Base-by-base conservation (phyloP, 2,329 filamentous ascomycete species). In the Hypoxylon sp. region DNA sequence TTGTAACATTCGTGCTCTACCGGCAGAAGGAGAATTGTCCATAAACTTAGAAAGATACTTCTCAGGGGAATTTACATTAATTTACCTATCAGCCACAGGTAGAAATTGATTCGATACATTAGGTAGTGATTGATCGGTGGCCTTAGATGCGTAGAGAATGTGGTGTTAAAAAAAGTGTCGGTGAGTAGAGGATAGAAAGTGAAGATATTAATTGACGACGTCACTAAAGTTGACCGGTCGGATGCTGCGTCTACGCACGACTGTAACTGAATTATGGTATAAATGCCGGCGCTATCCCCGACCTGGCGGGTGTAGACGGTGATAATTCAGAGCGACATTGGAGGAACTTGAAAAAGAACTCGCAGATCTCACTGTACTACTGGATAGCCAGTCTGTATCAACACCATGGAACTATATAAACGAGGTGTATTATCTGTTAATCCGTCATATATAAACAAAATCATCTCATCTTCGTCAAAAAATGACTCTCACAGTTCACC, bases 401-500 rank as follows among this genome's bases (percentile, higher is more conserved):
- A 19, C 8, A 19, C 17, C 8, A 42, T 42, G 19, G 39, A 19
- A 8, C 3, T 42, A 42, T 19, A 44, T 44, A n/a, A 44, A 8
- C 22, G 3, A 10, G 17, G 39, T 39, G 11, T 8, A 31, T 9
- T 9, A 39, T 35, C 31, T 17, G 19, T 39, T 57, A 17, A 44
- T 44, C 17, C 9, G 14, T 31, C 35, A 3, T 50, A 47, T 26
- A 13, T 11, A 17, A 48, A 33, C 9, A 5, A 29, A 13, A 46
- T 22, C 10, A 42, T 33, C 35, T 13, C 39, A 6, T 17, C 13
- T 19, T 44, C 9, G 33, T 31, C 8, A 42, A 61, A 26, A 26
- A 2, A 71, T 74, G 72, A 66, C 67, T 44, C 73, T 74, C 29
- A 73, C 59, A 2, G 67, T 88, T 19, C 86, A 88, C 73, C 86